Evolutionary conservation across 2,329 filamentous ascomycete genomes (phyloP), one percentile per base, ranked within the genome.

Genomic region (Leptosphaerulina australis): DNA sequence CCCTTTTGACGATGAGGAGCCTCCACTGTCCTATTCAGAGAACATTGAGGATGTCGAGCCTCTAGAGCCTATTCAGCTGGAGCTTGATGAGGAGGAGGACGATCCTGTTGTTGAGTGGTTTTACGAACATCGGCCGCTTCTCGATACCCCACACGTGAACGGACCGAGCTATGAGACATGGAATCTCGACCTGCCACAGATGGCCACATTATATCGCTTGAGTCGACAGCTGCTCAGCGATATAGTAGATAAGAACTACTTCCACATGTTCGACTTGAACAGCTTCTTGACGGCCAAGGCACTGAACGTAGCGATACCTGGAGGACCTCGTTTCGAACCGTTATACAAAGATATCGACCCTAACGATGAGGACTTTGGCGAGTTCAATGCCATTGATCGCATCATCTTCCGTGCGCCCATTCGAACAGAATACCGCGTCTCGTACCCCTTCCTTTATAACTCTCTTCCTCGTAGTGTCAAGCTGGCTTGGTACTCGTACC

Each of bases 41-140:
- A 99, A 99, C 68, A 93, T 99, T 60, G 94, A 99, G 74, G 94
- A 97, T 70, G 94, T 99, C 17, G 94, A 99, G 70, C 95, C 95
- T 1, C 77, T 97, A 51, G 94, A 99, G 74, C 94, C 95, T 0
- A 97, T 99, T 62, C 94, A 99, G 78, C 92, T 99, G 89, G 95
- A 97, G 71, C 83, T 99, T 7, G 92, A 97, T 60, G 93, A 97
- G 68, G 85, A 88, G 1, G 94, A 99, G 74, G 94, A 99, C 72
- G 86, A 83, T 7, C 87, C 94, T 2, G 90, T 99, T 0, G 90
- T 88, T 59, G 94, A 97, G 67, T 99, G 94, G 94, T 91, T 99
- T 69, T 99, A 99, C 69, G 94, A 99, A 52, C 92, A 96, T 69
- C 83, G 91, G 39, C 91, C 95, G 3, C 82, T 99, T 7, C 77